Conservation (phyloP, 2,329 filamentous ascomycete genomes). For the Pseudogymnoascus sp. region DNA sequence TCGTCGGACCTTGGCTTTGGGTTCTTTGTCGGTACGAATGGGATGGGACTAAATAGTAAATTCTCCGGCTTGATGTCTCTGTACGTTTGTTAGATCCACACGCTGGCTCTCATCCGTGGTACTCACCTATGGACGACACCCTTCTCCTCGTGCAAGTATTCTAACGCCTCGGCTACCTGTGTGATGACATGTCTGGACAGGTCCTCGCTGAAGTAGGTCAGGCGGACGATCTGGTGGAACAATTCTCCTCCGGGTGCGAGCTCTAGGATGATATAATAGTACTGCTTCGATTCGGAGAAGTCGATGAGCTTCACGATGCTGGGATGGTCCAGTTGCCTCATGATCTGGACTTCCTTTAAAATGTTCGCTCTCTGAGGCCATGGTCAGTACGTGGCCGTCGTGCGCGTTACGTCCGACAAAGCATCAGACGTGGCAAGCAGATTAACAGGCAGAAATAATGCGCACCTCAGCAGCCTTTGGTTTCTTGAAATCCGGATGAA, state of each 20-base stretch:
- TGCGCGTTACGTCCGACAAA: conserved; percentile 24
- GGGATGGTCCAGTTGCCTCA: conserved; percentile 92
- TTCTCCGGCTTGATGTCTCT: conserved; percentile 99
- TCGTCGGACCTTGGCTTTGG: conserved; percentile 77
- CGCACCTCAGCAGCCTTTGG: conserved; percentile 97
- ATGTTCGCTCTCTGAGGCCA: conserved; percentile 79
- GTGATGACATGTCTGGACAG: conserved; percentile 89
- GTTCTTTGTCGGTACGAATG: conserved; percentile 70
- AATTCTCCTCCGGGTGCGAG: conserved; percentile 91
- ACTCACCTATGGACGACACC: conserved; percentile 94
- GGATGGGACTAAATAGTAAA: conserved; percentile 81
- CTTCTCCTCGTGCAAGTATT: conserved; percentile 89
- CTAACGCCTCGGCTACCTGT: conserved; percentile 88
- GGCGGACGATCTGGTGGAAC: conserved; percentile 95
- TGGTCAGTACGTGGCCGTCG: conserved; percentile 12
- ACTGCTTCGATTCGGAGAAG: conserved; percentile 87
- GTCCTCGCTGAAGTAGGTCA: conserved; percentile 98
- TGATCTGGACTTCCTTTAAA: conserved; percentile 96
- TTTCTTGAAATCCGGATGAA: conserved; percentile 95
- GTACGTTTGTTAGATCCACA: conserved; percentile 24
- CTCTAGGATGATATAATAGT: conserved; percentile 96
- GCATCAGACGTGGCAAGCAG: conserved; percentile 17
- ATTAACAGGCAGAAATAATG: conserved; percentile 36
- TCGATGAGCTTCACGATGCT: conserved; percentile 93
- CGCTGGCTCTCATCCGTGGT: not conserved